Evolutionary conservation across 345 rosid species (phyloP).

Genomic region (Fremontodendron californicum): DNA sequence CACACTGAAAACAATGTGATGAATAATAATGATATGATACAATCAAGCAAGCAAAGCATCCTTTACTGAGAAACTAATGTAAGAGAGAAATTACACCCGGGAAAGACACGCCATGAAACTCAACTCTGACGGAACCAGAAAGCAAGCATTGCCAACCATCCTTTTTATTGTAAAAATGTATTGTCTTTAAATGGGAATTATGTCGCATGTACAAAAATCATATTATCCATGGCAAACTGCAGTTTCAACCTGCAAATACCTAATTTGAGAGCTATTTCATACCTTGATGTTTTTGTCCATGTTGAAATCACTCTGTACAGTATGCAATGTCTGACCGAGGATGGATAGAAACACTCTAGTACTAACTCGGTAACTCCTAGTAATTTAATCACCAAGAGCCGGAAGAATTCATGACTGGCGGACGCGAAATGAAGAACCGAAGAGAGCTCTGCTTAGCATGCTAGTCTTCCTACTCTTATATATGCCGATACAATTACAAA

Average conservation of each 20-base stretch:
- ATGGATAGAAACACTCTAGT: slow-evolving; percentile 7
- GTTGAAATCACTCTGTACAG: slow-evolving; percentile 42
- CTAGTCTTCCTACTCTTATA: slow-evolving; percentile 18
- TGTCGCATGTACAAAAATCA: slow-evolving; percentile 10
- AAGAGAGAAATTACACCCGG: neutral
- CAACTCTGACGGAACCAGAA: neutral
- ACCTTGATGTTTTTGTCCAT: slow-evolving; percentile 12
- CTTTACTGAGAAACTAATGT: neutral
- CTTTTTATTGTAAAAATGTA: neutral
- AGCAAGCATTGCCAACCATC: neutral
- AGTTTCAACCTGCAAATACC: neutral
- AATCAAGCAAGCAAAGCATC: neutral
- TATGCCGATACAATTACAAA: slow-evolving; percentile 34
- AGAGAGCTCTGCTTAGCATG: slow-evolving; percentile 18
- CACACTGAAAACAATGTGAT: neutral
- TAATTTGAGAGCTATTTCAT: neutral
- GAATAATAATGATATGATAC: slow-evolving; percentile 8
- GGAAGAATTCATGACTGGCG: slow-evolving; percentile 15
- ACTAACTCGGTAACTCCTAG: slow-evolving; percentile 12
- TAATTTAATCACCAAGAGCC: slow-evolving; percentile 21
- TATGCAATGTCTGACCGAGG: slow-evolving; percentile 24
- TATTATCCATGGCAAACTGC: neutral
- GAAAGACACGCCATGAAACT: slow-evolving; percentile 12
- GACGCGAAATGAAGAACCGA: slow-evolving; percentile 13
- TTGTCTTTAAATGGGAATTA: neutral